A percentile compares a stretch with the other conserved stretches of the same genome.
phyloP scores from a whole-genome alignment of 306 rosid species.

The barrel medic (Medicago truncatula) region DNA sequence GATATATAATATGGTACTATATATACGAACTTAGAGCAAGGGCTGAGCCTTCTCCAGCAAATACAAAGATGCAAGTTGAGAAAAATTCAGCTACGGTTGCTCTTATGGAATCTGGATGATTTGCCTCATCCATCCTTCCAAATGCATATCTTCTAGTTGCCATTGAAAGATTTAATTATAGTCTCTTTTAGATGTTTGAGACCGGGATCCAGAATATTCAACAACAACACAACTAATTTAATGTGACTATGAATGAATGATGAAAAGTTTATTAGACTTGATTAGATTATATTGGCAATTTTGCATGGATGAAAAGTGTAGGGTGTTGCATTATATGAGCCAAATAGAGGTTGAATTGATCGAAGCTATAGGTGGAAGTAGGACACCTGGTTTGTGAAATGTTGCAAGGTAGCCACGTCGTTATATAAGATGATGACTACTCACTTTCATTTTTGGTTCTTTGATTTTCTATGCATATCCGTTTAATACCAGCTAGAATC shows the following conservation, averaged over 20 bases:
- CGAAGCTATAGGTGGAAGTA: background rate
- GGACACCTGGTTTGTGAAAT: constrained; percentile 54
- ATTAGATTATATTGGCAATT: too few species aligned
- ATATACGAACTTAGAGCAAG: constrained; percentile 70
- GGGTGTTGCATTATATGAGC: constrained; percentile 47
- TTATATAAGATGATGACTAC: background rate
- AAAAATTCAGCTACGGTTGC: constrained; percentile 78
- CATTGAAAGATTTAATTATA: constrained; percentile 35
- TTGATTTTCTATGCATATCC: background rate
- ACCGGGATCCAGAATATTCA: background rate
- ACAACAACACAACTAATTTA: background rate
- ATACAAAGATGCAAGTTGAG: constrained; percentile 78
- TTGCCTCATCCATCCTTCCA: constrained; percentile 77
- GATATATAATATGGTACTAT: background rate
- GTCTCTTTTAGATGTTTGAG: background rate
- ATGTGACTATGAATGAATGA: background rate
- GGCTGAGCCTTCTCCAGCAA: constrained; percentile 82
- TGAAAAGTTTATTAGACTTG: background rate
- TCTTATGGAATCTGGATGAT: constrained; percentile 78
- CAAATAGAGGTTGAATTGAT: constrained; percentile 15
- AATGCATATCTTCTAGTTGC: constrained; percentile 69
- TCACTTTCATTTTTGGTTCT: background rate
- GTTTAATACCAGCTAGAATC: too few species aligned
- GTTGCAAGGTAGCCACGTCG: constrained; percentile 45
- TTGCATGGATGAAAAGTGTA: constrained; percentile 60